phyloP scores from a whole-genome alignment of 139 green algal species.

The Chlorella sp. region DNA sequence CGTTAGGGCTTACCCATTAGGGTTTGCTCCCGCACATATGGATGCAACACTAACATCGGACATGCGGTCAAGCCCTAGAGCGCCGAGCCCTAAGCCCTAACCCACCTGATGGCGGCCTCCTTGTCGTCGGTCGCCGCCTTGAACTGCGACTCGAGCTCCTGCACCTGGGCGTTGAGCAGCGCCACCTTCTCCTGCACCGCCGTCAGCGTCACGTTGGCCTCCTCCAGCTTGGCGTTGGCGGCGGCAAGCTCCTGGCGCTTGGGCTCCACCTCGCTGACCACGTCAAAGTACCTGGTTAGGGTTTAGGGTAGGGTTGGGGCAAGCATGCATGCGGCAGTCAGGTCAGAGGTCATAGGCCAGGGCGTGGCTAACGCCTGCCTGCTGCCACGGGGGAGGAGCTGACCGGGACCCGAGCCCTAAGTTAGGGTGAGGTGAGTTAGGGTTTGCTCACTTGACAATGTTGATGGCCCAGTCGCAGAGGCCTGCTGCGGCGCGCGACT shows the following conservation, averaged over 20 bases:
- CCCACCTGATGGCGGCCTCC: constrained; percentile 70
- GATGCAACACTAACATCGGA: too few species aligned
- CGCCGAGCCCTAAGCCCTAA: too few species aligned
- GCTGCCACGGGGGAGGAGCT: too few species aligned
- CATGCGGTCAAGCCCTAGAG: too few species aligned
- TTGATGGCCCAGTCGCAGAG: constrained; percentile 87
- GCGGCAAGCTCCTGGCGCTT: constrained; percentile 77
- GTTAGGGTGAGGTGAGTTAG: too few species aligned
- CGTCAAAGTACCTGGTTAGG: constrained; percentile 69
- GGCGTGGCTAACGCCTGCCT: too few species aligned
- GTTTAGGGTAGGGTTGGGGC: too few species aligned
- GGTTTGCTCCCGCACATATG: too few species aligned
- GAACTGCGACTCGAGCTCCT: constrained; percentile 72
- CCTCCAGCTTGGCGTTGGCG: constrained; percentile 76
- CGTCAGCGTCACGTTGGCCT: constrained; percentile 59
- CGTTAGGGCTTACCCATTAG: too few species aligned
- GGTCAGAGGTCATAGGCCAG: too few species aligned
- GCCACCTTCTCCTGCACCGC: constrained; percentile 61
- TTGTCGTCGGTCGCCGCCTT: constrained; percentile 73
- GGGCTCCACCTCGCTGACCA: constrained; percentile 75
- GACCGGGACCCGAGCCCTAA: too few species aligned
- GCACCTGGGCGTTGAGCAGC: constrained; percentile 67
- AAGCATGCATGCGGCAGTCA: too few species aligned
- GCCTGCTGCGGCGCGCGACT: constrained; percentile 79
- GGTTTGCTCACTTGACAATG: constrained; percentile 61